Base-by-base conservation (phyloP, 805 yeast species). In the Suhomyces canberraensis region DNA sequence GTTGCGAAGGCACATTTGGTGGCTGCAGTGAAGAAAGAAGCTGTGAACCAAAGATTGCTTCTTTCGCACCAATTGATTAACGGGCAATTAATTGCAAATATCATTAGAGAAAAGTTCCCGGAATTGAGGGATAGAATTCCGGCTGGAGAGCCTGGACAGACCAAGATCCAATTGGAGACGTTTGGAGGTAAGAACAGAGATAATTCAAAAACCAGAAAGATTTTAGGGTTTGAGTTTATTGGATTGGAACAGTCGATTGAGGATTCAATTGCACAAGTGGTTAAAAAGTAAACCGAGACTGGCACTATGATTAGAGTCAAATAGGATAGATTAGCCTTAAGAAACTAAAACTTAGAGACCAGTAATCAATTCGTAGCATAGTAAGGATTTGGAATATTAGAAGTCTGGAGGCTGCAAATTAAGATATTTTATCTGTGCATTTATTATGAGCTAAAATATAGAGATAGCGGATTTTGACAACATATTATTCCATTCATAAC, bases 81-180 rank as follows among this genome's bases (percentile, higher is more conserved):
- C 6, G 32, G 54, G 21, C 71, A 65, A 42, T 43, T 39, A 16
- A 40, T 65, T 11, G 33, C 58, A 24, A 66, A 67, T 40, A 50
- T 58, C 18, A 44, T 69, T 38, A 55, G 58, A 44, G 55, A 60
- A 13, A 53, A 66, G 4, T 64, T 74, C 53, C 73, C 76, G 3
- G 50, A 60, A 40, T 57, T 72, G 38, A 67, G 69, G 34, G 75
- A 70, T 11, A 66, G 67, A 41, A 56, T 77, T 26, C 67, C 79
- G 3, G 60, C 50, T 11, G 74, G 73, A 16, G 51, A 31, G 6
- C 13, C 8, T 29, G 41, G 16, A 11, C 15, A 16, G 6, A 18
- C 28, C 9, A 33, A 36, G 2, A 25, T n/a, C 2, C n/a, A 9
- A 11, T 25, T n/a, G 22, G 9, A 7, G 8, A 20, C 22, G 8